A percentile compares a stretch with the other conserved stretches of the same genome.
These are phyloP conservation scores for Nicotiana knightiana DNA, from an alignment of 257 asterid species.

Conservation along the genomic window DNA sequence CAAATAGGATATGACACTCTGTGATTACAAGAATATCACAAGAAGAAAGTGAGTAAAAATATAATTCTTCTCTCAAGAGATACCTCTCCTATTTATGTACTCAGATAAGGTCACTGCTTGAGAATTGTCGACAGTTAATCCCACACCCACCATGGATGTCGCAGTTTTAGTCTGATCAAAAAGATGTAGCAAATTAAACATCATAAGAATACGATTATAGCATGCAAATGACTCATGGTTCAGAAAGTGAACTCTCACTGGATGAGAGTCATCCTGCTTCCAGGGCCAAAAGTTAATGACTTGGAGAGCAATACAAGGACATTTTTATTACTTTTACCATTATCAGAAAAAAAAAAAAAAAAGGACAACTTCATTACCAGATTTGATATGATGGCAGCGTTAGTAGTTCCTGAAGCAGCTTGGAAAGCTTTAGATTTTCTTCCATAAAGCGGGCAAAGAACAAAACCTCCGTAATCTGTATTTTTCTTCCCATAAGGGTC, in stretches of 20 bases:
- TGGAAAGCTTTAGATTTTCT: slow-evolving; percentile 97
- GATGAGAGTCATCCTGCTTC: slow-evolving; percentile 1
- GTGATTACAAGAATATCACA: background rate
- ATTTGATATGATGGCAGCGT: slow-evolving; percentile 55
- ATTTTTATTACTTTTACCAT: background rate
- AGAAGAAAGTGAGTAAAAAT: background rate
- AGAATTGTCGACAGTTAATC: slow-evolving; percentile 69
- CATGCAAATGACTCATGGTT: background rate
- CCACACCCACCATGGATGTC: slow-evolving; percentile 76
- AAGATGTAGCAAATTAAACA: slow-evolving; percentile 9
- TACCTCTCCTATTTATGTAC: slow-evolving; percentile 85
- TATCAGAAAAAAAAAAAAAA: background rate
- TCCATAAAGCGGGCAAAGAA: slow-evolving; percentile 89
- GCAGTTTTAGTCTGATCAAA: slow-evolving; percentile 83
- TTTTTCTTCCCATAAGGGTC: slow-evolving; percentile 84
- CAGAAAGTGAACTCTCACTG: background rate
- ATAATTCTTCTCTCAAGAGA: slow-evolving; percentile 16
- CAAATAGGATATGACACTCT: slow-evolving; percentile 2
- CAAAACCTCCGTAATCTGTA: slow-evolving; percentile 70
- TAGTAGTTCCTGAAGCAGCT: slow-evolving; percentile 92
- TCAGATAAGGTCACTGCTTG: slow-evolving; percentile 62
- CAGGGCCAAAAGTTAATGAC: background rate
- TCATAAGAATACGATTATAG: background rate
- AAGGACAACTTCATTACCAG: slow-evolving; percentile 43
- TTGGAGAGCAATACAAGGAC: slow-evolving; percentile 10